These are phyloP conservation scores for Umbelopsis sp. DNA, from an alignment of 192 early-diverging fungal genomes.

Conservation along the genomic window DNA sequence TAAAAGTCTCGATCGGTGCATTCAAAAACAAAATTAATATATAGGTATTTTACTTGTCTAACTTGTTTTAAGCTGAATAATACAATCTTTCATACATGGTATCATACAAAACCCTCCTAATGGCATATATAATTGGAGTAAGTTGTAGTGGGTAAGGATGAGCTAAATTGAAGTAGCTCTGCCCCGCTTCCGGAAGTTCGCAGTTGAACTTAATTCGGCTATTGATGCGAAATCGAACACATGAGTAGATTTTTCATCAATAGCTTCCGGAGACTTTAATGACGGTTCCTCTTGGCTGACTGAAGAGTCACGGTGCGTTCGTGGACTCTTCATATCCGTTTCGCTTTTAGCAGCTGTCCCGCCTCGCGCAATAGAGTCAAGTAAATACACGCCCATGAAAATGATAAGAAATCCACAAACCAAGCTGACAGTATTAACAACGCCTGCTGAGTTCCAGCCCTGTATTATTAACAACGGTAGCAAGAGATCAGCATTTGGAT, in stretches of 20 bases:
- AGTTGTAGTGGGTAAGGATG: background rate
- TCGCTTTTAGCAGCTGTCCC: background rate
- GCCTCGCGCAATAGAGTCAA: constrained; percentile 56
- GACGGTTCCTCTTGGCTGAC: background rate
- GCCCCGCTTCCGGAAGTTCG: background rate
- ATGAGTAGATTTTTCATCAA: background rate
- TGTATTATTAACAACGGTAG: constrained; percentile 56
- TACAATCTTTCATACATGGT: constrained; percentile 5
- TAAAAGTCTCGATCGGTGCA: no score
- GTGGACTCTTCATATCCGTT: background rate
- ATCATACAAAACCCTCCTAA: background rate
- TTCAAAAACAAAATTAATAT: no score
- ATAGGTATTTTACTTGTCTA: no score
- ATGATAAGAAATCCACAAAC: constrained; percentile 91
- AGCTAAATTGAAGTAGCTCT: background rate
- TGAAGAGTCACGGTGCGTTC: background rate
- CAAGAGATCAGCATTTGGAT: background rate
- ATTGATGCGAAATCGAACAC: background rate
- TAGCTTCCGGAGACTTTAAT: background rate
- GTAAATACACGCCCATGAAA: constrained; percentile 89
- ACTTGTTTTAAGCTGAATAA: background rate
- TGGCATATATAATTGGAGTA: background rate
- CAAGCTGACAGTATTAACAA: constrained; percentile 78
- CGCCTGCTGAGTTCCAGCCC: constrained; percentile 75
- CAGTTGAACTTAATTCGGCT: background rate